A percentile compares a stretch with the other conserved stretches of the same genome.
Evolutionary conservation across 2,329 filamentous ascomycete species (phyloP).

Genomic region (Phialocephala subalpina): DNA sequence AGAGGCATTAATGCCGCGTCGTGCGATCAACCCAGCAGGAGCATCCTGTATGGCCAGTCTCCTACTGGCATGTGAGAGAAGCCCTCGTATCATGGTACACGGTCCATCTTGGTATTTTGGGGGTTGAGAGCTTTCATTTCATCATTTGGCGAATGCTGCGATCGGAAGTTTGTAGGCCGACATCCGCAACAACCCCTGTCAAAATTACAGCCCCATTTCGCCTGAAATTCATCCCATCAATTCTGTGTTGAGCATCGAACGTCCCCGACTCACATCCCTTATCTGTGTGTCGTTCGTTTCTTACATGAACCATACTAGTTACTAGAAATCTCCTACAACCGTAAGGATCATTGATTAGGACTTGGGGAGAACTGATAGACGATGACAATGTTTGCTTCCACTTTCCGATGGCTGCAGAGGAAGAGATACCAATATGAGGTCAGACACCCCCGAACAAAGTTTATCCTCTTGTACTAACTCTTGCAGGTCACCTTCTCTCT

Average conservation of each 20-base stretch:
- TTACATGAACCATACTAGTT: background rate
- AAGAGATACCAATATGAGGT: constrained; percentile 97
- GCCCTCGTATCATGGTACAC: constrained; percentile 40
- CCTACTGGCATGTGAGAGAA: constrained; percentile 25
- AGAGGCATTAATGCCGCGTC: constrained; percentile 30
- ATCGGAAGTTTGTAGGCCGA: constrained; percentile 1
- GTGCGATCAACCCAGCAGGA: background rate
- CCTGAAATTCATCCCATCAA: background rate
- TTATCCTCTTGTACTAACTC: constrained; percentile 61
- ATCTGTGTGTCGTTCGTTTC: background rate
- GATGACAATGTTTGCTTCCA: constrained; percentile 49
- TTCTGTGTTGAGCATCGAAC: background rate
- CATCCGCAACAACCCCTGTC: background rate
- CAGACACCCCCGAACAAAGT: background rate
- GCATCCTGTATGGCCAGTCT: constrained; percentile 23
- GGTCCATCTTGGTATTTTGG: constrained; percentile 18
- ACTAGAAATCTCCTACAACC: background rate
- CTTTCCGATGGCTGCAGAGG: constrained; percentile 84
- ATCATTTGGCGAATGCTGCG: background rate
- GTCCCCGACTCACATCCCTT: background rate
- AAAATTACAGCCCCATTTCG: background rate
- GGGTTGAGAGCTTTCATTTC: background rate
- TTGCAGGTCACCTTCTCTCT: constrained; percentile 95
- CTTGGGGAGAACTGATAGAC: background rate
- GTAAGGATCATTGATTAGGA: background rate